Base-by-base conservation (phyloP, 257 asterid genomes). In the Nicotiana undulata region DNA sequence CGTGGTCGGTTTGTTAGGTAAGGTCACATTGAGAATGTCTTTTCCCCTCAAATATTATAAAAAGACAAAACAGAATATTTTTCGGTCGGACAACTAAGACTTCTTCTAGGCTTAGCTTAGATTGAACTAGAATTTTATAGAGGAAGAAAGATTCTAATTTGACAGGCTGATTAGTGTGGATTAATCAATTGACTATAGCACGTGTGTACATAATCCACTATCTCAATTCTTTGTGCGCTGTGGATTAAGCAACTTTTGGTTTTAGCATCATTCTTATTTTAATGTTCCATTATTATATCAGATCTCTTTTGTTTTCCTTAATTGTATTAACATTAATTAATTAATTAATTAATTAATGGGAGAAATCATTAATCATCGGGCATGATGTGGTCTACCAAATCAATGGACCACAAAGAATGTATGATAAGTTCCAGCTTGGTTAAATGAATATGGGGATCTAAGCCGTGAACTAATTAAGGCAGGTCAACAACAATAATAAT, bases 1-100 rank as follows among this genome's bases (percentile, higher is more conserved):
- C 56, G 16, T 55, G 87, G 87, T 83, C 68, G 90, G 87, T 81
- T 74, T 77, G 89, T 84, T 80, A 53, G 89, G 89, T 81, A 79
- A 82, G 82, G 89, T 64, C 84, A 70, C 87, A 77, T 56, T 75
- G 18, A 8, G 18, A 83, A 82, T 63, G 52, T 81, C 59, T 76
- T 52, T 7, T 34, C 49, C 22, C 31, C 11, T 12, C 0, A 29
- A 68, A 70, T 76, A 31, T 65, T 52, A 82, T 46, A 46, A 46
- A 78, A 87, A 8, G 87, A 81, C 85, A 16, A 79, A 80, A 89
- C 67, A 76, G 91, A 87, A 91, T 91, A 86, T 85, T 85, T 83
- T 89, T 87, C 88, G 92, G 92, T 29, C 64, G 63, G 77, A 77
- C 81, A 80, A 28, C 85, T 46, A 44, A 56, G 60, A 60, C 40